Base-by-base conservation (phyloP, 179 eudicot genomes). In the Camellia oleifera region DNA sequence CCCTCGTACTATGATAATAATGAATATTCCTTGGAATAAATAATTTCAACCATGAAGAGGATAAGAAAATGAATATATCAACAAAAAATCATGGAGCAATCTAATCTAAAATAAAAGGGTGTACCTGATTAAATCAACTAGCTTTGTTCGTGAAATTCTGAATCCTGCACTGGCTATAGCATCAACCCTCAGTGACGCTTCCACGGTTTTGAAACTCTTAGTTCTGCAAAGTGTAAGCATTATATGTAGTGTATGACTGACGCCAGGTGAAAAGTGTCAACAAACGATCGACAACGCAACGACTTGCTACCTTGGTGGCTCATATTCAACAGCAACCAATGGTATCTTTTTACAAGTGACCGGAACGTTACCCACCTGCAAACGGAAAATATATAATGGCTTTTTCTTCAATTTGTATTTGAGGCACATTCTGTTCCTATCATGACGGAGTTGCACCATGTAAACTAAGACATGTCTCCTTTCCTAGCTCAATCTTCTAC, bases 161-260 rank as follows among this genome's bases (percentile, higher is more conserved):
- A 87, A 95, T 63, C 99, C 99, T 26, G 99, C 98, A 89, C 99
- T 94, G 61, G 98, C 98, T 73, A 96, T 44, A 48, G 99, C 90
- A 88, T 96, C 99, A 57, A 96, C 83, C 85, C 99, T 90, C 81
- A 89, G 60, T 74, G 99, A 96, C 66, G 97, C 88, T 84, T 96
- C 99, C 76, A 96, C 87, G 63, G 98, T 81, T 85, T 86, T 94
- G 64, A 91, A 85, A n/a, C 86, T 76, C 85, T 92, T 94, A 8
- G 93, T 92, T 82, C 99, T 94, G 87, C 58, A 77, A 62, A 76
- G 48, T 65, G 69, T 74, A 66, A 76, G 74, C 40, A 46, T 77
- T 77, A 69, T 23, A 61, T 0, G 48, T 75, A 32, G 44, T 65
- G 17, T 62, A 68, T 53, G 48, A 69, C 45, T 48, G 77, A 70